Conservation (phyloP, 805 yeast genomes). For the Tetrapisispora phaffii region DNA sequence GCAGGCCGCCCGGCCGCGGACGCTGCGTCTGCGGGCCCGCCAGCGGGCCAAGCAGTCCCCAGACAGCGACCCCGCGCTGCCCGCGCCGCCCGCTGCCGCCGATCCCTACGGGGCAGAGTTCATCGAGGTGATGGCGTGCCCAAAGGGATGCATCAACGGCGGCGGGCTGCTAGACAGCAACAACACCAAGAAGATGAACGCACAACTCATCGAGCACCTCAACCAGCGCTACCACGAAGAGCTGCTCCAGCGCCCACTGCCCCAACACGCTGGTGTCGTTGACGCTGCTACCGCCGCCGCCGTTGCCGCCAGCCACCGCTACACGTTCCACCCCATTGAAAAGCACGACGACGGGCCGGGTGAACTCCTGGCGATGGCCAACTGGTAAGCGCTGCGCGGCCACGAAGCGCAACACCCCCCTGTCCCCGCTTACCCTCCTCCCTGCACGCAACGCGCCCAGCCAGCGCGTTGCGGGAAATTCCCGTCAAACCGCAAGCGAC, state of each 20-base stretch:
- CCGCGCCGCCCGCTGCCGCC: slow-evolving; percentile 28
- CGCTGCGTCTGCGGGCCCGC: slow-evolving; percentile 18
- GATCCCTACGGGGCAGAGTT: slow-evolving; percentile 67
- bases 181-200: neutral
- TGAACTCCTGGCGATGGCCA: neutral
- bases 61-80: slow-evolving; percentile 17
- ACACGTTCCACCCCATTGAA: neutral
- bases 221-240: neutral
- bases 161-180: slow-evolving; percentile 76
- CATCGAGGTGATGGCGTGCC: slow-evolving; percentile 97
- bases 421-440: neutral
- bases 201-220: neutral
- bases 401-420: neutral
- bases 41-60: slow-evolving; percentile 20
- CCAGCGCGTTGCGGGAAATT: too few species aligned
- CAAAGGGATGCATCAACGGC: slow-evolving; percentile 94
- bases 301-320: neutral
- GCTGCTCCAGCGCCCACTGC: neutral
- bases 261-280: neutral
- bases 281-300: too few species aligned
- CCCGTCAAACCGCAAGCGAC: too few species aligned
- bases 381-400: neutral
- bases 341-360: neutral
- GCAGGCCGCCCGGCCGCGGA: slow-evolving; percentile 22
- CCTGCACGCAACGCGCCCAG: too few species aligned